Evolutionary conservation across 176 grass and related monocot genomes (phyloP).

Genomic region (Avena atlantica): DNA sequence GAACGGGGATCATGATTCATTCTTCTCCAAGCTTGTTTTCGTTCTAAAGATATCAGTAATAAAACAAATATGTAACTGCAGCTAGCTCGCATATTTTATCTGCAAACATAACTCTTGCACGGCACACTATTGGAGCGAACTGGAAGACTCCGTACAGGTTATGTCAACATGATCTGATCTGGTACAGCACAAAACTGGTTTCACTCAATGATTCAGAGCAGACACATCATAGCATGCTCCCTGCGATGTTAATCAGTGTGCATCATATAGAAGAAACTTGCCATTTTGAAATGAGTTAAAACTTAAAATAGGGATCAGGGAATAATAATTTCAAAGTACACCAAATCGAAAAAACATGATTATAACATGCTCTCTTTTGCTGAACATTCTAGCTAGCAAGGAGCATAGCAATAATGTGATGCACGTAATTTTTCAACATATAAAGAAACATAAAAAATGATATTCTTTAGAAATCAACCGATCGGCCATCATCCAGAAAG

Average conservation of each 20-base stretch:
- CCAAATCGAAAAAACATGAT: not conserved
- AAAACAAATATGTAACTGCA: not conserved
- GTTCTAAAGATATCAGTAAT: not conserved
- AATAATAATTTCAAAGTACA: conserved; percentile 15
- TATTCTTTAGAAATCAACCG: not conserved
- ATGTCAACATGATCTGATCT: not conserved
- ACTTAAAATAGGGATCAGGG: not conserved
- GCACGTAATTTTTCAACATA: not conserved
- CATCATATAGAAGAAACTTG: not conserved
- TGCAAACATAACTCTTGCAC: not conserved
- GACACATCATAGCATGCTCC: not conserved
- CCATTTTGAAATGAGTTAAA: not conserved
- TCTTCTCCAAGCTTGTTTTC: conserved; percentile 16
- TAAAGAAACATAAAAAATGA: not conserved
- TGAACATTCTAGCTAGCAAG: conserved; percentile 14
- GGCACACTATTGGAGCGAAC: not conserved
- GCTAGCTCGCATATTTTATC: not conserved
- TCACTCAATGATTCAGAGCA: not conserved
- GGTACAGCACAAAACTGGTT: not conserved
- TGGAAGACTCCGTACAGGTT: not conserved
- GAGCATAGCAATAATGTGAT: not conserved
- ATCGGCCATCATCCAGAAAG: not conserved
- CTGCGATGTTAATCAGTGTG: not conserved
- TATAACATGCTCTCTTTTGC: not conserved
- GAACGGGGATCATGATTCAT: not conserved